These are phyloP conservation scores for Magnusiomyces magnusii DNA, from an alignment of 1,139 yeast species.

Conservation along the genomic window DNA sequence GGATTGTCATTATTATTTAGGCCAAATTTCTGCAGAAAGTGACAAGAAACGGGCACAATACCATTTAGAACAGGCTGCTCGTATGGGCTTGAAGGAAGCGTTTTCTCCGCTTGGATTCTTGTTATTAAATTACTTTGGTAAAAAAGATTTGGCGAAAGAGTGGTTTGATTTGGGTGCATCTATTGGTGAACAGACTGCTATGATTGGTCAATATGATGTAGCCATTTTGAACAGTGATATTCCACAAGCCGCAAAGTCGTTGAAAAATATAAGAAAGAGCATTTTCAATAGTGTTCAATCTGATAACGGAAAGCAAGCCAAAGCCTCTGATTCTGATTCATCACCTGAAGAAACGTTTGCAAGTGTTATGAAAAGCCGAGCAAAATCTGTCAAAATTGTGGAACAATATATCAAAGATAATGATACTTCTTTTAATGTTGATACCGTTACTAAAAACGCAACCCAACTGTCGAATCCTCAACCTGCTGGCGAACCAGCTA, in stretches of 20 bases:
- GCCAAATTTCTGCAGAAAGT: conserved; percentile 46
- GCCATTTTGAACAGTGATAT: conserved; percentile 18
- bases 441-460: background rate
- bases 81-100: conserved; percentile 67
- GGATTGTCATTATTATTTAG: conserved; percentile 70
- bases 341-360: background rate
- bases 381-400: background rate
- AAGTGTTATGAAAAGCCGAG: background rate
- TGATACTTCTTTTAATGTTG: background rate
- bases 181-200: conserved; percentile 49
- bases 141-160: conserved; percentile 53
- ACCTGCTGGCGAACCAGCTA: background rate
- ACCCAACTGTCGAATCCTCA: background rate
- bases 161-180: conserved; percentile 85
- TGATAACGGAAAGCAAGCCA: background rate
- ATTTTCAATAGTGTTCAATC: background rate
- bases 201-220: conserved; percentile 66
- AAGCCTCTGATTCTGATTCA: no score
- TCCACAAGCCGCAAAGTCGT: conserved; percentile 10
- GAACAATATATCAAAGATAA: background rate
- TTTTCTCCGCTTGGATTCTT: conserved; percentile 71
- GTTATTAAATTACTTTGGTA: conserved; percentile 43
- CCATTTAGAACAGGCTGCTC: conserved; percentile 70
- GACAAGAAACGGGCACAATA: conserved; percentile 41
- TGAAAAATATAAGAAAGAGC: background rate